phyloP scores from a whole-genome alignment of 2,329 filamentous ascomycete species.

The Seiridium unicorne region DNA sequence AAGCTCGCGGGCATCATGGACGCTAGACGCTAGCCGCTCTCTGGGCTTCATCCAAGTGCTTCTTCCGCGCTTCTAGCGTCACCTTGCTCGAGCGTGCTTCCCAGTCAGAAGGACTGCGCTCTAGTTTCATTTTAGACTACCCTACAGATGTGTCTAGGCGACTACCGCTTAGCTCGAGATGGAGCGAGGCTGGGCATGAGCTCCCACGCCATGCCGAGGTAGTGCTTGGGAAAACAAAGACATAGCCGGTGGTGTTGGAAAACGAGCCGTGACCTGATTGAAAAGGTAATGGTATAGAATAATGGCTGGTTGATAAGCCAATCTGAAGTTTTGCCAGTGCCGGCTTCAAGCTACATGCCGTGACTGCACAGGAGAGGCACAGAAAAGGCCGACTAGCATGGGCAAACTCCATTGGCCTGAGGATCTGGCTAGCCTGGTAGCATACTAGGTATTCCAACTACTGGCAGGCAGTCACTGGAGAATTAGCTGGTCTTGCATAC shows the following conservation, averaged over 20 bases:
- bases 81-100: not conserved
- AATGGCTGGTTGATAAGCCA: not conserved
- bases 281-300: not conserved
- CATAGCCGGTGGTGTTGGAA: too few relatives aligned
- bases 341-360: not conserved
- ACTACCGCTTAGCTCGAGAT: not conserved
- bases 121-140: not conserved
- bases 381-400: not conserved
- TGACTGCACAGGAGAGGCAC: not conserved
- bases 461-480: not conserved
- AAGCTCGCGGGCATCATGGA: slow-evolving; percentile 11
- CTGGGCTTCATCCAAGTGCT: slow-evolving; percentile 27
- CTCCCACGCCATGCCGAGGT: too few relatives aligned
- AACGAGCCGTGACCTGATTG: not conserved
- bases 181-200: not conserved
- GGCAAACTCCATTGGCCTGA: not conserved
- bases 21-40: not conserved
- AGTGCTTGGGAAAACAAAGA: too few relatives aligned
- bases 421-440: not conserved
- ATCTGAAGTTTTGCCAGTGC: not conserved
- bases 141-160: not conserved
- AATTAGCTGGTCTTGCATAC: not conserved
- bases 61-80: slow-evolving; percentile 35
- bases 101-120: not conserved
- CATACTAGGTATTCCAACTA: not conserved